phyloP scores from a whole-genome alignment of 257 asterid genomes.

The Petunia secreta region DNA sequence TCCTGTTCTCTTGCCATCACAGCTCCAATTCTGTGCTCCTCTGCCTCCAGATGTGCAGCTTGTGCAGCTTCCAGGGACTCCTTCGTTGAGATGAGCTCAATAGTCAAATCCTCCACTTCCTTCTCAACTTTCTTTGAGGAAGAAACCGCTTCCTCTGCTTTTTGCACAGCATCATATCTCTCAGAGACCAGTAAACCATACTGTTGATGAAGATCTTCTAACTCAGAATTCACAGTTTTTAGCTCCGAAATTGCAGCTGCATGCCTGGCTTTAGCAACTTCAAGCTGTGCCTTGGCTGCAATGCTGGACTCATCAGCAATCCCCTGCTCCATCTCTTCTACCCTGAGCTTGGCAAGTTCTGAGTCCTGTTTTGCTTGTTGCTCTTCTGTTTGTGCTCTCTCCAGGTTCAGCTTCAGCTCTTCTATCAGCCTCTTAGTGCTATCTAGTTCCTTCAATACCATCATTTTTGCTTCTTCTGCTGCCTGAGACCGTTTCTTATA shows the following conservation, averaged over 20 bases:
- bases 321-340: conserved; percentile 91
- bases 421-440: conserved; percentile 81
- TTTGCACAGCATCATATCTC: conserved; percentile 57
- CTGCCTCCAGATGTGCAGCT: conserved; percentile 83
- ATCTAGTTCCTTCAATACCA: conserved; percentile 73
- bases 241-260: conserved; percentile 71
- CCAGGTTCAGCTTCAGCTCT: conserved; percentile 88
- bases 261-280: conserved; percentile 86
- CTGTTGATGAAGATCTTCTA: conserved; percentile 65
- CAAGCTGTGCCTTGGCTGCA: conserved; percentile 96
- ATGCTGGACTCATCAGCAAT: conserved; percentile 80
- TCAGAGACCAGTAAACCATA: conserved; percentile 55
- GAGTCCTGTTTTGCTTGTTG: conserved; percentile 92
- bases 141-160: conserved; percentile 67
- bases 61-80: conserved; percentile 83
- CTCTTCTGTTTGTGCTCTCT: conserved; percentile 87
- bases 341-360: conserved; percentile 84
- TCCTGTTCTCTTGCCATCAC: conserved; percentile 88
- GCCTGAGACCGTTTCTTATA: conserved; percentile 65
- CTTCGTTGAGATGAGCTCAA: conserved; percentile 77
- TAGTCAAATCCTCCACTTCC: conserved; percentile 81
- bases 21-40: conserved; percentile 81
- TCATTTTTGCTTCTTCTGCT: conserved; percentile 75
- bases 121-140: conserved; percentile 73
- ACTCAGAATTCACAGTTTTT: conserved; percentile 51